Base-by-base conservation (phyloP, 2,329 filamentous ascomycete genomes). In the Endoconidiophora polonica region DNA sequence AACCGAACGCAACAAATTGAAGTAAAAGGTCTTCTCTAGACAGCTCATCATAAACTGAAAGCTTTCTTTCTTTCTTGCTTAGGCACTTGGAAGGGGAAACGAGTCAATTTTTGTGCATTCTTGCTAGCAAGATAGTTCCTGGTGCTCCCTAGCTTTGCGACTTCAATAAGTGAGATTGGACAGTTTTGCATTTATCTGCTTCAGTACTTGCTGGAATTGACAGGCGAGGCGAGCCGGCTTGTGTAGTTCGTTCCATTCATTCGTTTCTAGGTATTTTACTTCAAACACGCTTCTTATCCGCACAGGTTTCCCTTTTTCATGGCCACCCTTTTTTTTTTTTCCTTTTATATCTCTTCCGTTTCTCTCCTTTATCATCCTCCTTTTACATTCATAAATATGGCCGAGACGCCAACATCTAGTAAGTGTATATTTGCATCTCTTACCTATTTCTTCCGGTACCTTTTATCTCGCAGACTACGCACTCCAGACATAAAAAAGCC, bases 341-440 rank as follows among this genome's bases (percentile, higher is more conserved):
- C 26, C 26, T 10, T 33, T 33, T 33, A 3, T 23, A 12, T n/a
- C 5, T 43, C 39, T 44, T 23, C 29, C 40, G 12, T 43, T 26
- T 38, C 33, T 42, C n/a, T 22, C 16, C 6, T 44, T 22, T 24
- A 10, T 2, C 12, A 6, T 33, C 26, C 26, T 10, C 12, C 26
- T 33, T 33, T 33, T 33, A 10, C 26, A 33, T 23, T 37, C 33
- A 40, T 49, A 52, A 52, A 52, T 44, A 52, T 52, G 50, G 50
- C 50, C 26, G 46, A 49, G 43, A 52, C 50, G 46, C 50, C 50
- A 33, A 46, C 50, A 39, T 52, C 50, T 39, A 52, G 50, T 52
- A 33, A 49, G 50, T 52, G 9, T 20, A 18, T 18, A 18, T 9
- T 12, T 3, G 18, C 29, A n/a, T 42, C 24, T 24, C 40, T 36